Conservation (phyloP, 2,329 filamentous ascomycete species). For the Clarireedia paspali region DNA sequence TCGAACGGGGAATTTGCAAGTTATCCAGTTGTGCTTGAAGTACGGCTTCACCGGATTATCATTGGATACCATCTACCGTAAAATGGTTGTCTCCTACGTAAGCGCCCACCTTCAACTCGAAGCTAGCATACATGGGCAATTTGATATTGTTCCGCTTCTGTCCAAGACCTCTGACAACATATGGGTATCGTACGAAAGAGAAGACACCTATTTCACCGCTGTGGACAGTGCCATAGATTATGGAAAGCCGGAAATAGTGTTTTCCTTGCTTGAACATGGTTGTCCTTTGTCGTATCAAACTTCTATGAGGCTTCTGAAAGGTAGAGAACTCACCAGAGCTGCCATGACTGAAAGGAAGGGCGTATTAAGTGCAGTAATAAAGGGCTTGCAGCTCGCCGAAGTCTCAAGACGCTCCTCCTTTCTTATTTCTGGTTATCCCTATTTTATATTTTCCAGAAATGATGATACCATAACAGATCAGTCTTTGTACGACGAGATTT, state of each 20-base stretch:
- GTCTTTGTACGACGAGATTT: no score
- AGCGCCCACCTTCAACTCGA: background rate
- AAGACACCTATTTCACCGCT: background rate
- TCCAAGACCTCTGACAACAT: accelerated
- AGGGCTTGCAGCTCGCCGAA: no score
- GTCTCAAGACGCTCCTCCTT: no score
- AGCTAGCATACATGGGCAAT: background rate
- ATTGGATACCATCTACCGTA: no score
- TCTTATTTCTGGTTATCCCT: no score
- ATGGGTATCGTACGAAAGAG: background rate
- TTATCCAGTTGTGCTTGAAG: background rate
- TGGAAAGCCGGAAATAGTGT: no score
- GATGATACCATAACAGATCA: no score
- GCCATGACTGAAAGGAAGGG: background rate
- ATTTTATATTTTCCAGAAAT: no score
- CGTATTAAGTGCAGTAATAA: background rate
- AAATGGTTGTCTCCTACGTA: background rate
- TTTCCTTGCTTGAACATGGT: background rate
- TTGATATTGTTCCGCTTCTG: background rate
- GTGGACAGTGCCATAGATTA: background rate
- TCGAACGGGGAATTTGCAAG: background rate
- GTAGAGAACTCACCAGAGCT: background rate
- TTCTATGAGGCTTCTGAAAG: background rate
- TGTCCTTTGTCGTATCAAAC: background rate
- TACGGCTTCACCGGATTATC: no score